Conservation (phyloP, 768 basidiomycete genomes). For the Hirschioporus abietinus region DNA sequence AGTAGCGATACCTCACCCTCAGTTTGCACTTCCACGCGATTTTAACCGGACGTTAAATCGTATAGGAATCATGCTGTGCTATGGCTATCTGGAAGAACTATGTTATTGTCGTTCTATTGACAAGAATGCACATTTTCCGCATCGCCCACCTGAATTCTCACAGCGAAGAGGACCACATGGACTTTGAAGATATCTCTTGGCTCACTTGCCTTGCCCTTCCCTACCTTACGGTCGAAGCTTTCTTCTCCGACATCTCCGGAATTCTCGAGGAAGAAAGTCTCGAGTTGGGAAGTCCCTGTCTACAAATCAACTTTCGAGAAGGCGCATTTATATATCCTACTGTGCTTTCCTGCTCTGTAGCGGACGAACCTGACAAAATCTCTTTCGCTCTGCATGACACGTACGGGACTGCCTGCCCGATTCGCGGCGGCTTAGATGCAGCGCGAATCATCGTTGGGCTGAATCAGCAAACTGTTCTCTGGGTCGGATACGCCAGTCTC, state of each 20-base stretch:
- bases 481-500: not conserved
- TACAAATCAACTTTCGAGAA: not conserved
- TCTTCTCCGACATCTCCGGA: not conserved
- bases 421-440: not conserved
- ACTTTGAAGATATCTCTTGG: not conserved
- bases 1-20: not conserved
- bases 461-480: not conserved
- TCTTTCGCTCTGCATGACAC: not conserved
- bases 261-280: not conserved
- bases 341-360: not conserved
- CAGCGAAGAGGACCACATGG: not conserved
- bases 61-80: not conserved
- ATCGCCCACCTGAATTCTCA: not conserved
- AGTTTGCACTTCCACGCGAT: not conserved
- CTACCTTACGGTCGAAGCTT: not conserved
- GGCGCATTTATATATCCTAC: not conserved
- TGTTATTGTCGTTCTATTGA: not conserved
- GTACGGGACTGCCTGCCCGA: not conserved
- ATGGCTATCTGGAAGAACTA: not conserved
- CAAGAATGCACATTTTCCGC: not conserved
- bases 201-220: not conserved
- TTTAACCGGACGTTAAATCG: not conserved
- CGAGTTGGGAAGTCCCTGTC: not conserved
- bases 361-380: not conserved
- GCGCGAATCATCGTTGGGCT: not conserved